A percentile compares a stretch with the other conserved stretches of the same genome.
These are phyloP conservation scores for Vigna angularis DNA, from an alignment of 306 rosid genomes.

Conservation along the genomic window DNA sequence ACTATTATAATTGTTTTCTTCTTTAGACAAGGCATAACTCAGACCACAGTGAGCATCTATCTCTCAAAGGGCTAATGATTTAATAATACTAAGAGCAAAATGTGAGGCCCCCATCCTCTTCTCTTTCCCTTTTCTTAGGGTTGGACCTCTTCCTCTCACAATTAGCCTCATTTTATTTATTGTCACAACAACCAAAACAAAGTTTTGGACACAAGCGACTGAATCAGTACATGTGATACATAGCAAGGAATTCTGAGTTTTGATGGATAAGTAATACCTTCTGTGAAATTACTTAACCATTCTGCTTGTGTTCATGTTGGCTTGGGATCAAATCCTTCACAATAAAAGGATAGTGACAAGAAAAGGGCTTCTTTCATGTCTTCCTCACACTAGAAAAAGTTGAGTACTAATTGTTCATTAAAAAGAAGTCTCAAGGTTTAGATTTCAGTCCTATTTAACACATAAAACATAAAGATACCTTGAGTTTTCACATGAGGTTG, in stretches of 20 bases:
- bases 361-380: slow-evolving; percentile 37
- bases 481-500: not conserved
- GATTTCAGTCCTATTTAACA: not conserved
- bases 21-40: slow-evolving; percentile 18
- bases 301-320: slow-evolving; percentile 38
- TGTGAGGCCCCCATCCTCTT: not conserved
- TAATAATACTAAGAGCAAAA: not conserved
- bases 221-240: slow-evolving; percentile 25
- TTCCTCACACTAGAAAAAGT: not conserved
- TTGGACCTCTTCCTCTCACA: slow-evolving; percentile 6
- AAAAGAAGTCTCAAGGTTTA: too few species aligned
- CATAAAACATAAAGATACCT: slow-evolving; percentile 8
- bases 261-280: slow-evolving; percentile 54
- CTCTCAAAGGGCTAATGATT: slow-evolving; percentile 26
- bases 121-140: not conserved
- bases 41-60: slow-evolving; percentile 18
- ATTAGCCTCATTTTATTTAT: slow-evolving; percentile 28
- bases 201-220: slow-evolving; percentile 48
- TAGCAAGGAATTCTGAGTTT: slow-evolving; percentile 50
- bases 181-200: slow-evolving; percentile 45
- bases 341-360: slow-evolving; percentile 37
- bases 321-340: slow-evolving; percentile 44
- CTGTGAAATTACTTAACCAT: not conserved
- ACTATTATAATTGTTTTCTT: slow-evolving; percentile 28
- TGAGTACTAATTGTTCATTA: too few species aligned